phyloP scores from a whole-genome alignment of 1,284 basidiomycete genomes.

The Trichosporon faecale region DNA sequence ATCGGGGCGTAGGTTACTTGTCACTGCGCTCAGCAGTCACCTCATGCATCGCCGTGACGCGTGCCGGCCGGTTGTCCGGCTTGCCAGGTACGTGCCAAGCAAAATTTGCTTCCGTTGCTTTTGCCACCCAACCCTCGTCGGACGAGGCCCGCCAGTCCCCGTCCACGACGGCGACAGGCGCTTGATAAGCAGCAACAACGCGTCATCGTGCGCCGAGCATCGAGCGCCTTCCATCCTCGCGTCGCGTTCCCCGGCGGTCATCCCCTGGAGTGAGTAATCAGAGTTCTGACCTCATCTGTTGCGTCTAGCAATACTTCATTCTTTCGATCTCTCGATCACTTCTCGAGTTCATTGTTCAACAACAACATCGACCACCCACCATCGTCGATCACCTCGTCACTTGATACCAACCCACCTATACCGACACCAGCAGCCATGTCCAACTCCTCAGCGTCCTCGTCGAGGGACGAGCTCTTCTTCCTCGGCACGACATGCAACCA shows the following conservation, averaged over 20 bases:
- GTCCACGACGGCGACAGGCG: not conserved
- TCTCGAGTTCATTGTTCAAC: not conserved
- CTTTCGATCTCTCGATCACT: not conserved
- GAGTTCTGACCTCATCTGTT: not conserved
- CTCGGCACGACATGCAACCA: constrained; percentile 50
- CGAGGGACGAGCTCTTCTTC: constrained; percentile 46
- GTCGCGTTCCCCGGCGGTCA: not conserved
- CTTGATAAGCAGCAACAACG: constrained; percentile 11
- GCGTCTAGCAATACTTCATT: not conserved
- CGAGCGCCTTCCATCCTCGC: not conserved
- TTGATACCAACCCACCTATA: not conserved
- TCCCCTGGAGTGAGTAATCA: not conserved
- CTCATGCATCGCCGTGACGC: not conserved
- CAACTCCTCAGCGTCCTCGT: constrained; percentile 18
- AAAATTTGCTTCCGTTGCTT: not conserved
- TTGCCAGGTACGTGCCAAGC: not conserved
- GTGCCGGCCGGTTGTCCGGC: not conserved
- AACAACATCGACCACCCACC: not conserved
- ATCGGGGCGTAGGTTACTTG: not conserved
- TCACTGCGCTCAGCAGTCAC: not conserved
- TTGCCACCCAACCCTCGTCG: not conserved
- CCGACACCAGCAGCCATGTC: constrained; percentile 16
- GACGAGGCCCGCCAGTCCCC: not conserved
- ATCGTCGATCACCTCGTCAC: not conserved
- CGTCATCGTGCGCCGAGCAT: not conserved